Conservation (phyloP, 805 yeast species). For the Candida insectalens region DNA sequence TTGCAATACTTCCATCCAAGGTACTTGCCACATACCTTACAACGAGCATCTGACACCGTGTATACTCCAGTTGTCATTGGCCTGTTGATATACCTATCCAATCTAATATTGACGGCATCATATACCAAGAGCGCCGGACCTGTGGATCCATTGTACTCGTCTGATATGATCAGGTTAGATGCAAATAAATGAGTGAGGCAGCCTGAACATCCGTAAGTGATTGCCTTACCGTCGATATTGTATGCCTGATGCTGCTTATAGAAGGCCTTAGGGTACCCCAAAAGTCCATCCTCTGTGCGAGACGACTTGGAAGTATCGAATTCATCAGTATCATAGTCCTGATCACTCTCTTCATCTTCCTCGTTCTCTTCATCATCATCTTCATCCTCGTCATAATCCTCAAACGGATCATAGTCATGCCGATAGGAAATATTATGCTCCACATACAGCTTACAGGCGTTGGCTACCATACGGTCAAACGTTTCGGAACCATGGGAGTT, state of each 20-base stretch:
- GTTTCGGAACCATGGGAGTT: slow-evolving; percentile 12
- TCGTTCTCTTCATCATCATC: slow-evolving; percentile 8
- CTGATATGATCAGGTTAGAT: slow-evolving; percentile 20
- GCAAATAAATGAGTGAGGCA: slow-evolving; percentile 23
- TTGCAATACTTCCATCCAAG: slow-evolving; percentile 59
- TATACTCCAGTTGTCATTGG: slow-evolving; percentile 54
- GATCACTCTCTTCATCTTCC: slow-evolving; percentile 5
- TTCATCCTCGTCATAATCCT: too few species aligned
- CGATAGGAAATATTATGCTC: too few species aligned
- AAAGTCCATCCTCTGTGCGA: too few species aligned
- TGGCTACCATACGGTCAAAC: slow-evolving; percentile 5
- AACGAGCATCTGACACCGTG: slow-evolving; percentile 43
- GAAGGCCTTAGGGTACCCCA: slow-evolving; percentile 5
- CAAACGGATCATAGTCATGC: too few species aligned
- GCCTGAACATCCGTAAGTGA: slow-evolving; percentile 18
- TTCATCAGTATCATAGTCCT: not conserved
- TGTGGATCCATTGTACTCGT: slow-evolving; percentile 40
- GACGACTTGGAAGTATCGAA: not conserved
- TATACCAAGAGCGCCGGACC: slow-evolving; percentile 51
- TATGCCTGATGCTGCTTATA: slow-evolving; percentile 9
- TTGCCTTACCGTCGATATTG: slow-evolving; percentile 13
- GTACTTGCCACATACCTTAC: slow-evolving; percentile 42
- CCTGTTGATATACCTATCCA: slow-evolving; percentile 14
- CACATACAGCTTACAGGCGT: slow-evolving; percentile 5
- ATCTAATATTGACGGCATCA: slow-evolving; percentile 25